A percentile compares a stretch with the other conserved stretches of the same genome.
These are phyloP conservation scores for Fusarium pseudograminearum DNA, from an alignment of 2,329 filamentous ascomycete species.

Conservation along the genomic window DNA sequence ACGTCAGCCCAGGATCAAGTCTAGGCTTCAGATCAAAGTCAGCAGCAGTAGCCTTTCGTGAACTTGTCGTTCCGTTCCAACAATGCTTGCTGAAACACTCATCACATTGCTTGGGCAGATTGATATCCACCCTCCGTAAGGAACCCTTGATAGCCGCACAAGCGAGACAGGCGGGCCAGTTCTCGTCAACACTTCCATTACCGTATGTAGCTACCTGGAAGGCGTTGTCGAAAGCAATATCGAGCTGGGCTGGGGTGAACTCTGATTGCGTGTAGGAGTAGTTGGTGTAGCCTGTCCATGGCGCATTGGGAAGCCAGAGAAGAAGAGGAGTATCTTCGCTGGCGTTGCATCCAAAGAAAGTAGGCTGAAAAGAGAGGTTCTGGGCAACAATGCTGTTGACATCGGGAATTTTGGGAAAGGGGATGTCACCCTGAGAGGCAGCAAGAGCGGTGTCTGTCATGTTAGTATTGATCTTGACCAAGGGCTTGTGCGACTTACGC, in stretches of 20 bases:
- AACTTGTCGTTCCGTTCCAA: conserved; percentile 42
- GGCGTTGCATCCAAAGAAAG: conserved; percentile 49
- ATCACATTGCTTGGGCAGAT: conserved; percentile 41
- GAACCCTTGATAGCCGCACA: conserved; percentile 82
- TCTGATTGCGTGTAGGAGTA: conserved; percentile 41
- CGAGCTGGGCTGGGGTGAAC: conserved; percentile 45
- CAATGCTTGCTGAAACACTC: conserved; percentile 47
- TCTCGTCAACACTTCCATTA: conserved; percentile 75
- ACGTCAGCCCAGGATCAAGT: conserved; percentile 41
- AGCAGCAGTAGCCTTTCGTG: conserved; percentile 11
- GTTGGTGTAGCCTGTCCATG: conserved; percentile 48
- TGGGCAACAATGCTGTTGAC: conserved; percentile 45
- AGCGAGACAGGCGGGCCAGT: conserved; percentile 82
- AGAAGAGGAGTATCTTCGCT: conserved; percentile 40
- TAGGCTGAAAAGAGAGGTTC: conserved; percentile 45
- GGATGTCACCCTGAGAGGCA: conserved; percentile 44
- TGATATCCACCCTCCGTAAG: conserved; percentile 56
- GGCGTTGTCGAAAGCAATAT: conserved; percentile 67
- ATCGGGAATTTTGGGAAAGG: conserved; percentile 47
- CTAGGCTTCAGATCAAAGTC: conserved; percentile 38
- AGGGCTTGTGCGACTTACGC: conserved; percentile 6
- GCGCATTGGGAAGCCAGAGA: conserved; percentile 49
- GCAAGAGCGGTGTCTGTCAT: conserved; percentile 28
- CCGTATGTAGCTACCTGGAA: conserved; percentile 82
- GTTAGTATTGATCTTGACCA: not conserved